Base-by-base conservation (phyloP, 2,329 filamentous ascomycete genomes). In the Penicillium thymicola region DNA sequence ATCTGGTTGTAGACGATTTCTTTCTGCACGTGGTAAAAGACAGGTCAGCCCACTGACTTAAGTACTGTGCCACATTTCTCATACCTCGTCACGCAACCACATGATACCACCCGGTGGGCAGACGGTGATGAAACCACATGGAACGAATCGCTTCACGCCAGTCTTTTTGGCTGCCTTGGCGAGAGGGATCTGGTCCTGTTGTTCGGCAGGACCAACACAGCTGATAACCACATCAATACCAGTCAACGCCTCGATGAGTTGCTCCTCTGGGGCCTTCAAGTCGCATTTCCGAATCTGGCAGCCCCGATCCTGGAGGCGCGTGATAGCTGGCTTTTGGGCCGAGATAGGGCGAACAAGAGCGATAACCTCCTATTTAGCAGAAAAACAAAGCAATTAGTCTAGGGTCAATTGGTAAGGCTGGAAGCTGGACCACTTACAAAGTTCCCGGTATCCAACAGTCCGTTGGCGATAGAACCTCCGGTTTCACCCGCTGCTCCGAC, bases 61-160 rank as follows among this genome's bases (percentile, higher is more conserved):
- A 28, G 46, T 58, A 51, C 42, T 25, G 14, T 30, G 46, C 28
- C 49, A 54, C 30, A 48, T 14, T 38, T 10, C 16, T 46, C 67
- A 47, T 67, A 76, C 74, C 64, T 74, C 64, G 55, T 78, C 75
- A 48, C 76, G 70, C 37, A 78, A 59, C 57, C 66, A 65, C 68
- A 78, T 76, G 38, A 78, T 68, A n/a, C 76, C 78, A 7, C 77
- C 77, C 0, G 76, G 72, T 1, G 80, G 76, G 1, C 74, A 69
- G 16, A 79, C 68, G 0, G 79, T 77, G n/a, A 74, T 76, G 53
- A 80, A 83, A 53, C 74, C 76, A 61, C 78, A 80, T 2, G 81
- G 81, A 30, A 84, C 75, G 59, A 82, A 84, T 42, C 82, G 76
- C 58, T 76, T 73, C 10, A 83, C 77, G 0, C 80, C 79, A 3